Conservation (phyloP, 768 basidiomycete species). For the Baorangia bicolor region DNA sequence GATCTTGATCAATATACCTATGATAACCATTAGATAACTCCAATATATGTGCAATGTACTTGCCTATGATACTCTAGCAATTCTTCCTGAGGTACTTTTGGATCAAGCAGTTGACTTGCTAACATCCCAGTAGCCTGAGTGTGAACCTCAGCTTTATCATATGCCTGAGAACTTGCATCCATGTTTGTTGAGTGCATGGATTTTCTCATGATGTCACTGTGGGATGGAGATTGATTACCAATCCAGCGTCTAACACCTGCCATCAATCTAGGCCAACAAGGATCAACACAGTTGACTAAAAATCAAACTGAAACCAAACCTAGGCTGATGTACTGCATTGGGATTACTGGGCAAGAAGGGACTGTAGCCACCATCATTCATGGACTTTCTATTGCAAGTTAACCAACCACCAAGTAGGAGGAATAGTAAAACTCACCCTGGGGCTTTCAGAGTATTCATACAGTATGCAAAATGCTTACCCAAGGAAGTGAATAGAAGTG, state of each 20-base stretch:
- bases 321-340: constrained; percentile 35
- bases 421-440: constrained; percentile 51
- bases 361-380: constrained; percentile 64
- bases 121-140: constrained; percentile 54
- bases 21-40: not conserved
- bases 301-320: constrained; percentile 27
- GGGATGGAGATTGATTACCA: constrained; percentile 47
- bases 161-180: constrained; percentile 26
- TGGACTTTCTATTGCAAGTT: constrained; percentile 54
- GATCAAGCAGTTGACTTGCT: constrained; percentile 57
- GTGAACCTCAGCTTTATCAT: constrained; percentile 29
- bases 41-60: constrained; percentile 12
- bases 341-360: constrained; percentile 69
- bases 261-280: constrained; percentile 51
- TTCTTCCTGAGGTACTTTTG: constrained; percentile 62
- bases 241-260: constrained; percentile 82
- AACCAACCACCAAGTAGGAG: not conserved
- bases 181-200: constrained; percentile 34
- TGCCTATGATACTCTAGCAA: constrained; percentile 73
- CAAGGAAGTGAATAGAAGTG: constrained; percentile 77
- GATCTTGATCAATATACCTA: constrained; percentile 75
- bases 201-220: constrained; percentile 39
- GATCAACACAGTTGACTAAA: constrained; percentile 22
- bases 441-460: constrained; percentile 87
- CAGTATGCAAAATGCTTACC: constrained; percentile 89